phyloP scores from a whole-genome alignment of 2,329 filamentous ascomycete species.

The Tricladium varicosporioides region DNA sequence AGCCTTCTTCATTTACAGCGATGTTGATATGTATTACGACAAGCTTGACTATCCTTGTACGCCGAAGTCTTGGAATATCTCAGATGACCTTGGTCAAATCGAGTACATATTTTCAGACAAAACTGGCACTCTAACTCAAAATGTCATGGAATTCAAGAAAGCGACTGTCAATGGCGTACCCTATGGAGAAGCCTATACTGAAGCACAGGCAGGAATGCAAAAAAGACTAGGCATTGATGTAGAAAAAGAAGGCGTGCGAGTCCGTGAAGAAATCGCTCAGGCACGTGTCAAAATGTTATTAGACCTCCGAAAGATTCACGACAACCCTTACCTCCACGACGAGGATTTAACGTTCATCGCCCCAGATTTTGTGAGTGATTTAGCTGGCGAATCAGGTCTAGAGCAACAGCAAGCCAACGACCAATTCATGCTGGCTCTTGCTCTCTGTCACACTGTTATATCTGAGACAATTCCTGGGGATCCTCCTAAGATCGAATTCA shows the following conservation, averaged over 20 bases:
- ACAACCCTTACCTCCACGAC: conserved; percentile 89
- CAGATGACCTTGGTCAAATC: conserved; percentile 94
- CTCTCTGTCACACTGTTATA: conserved; percentile 96
- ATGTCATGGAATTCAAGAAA: conserved; percentile 99
- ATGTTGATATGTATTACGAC: conserved; percentile 96
- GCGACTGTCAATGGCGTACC: conserved; percentile 93
- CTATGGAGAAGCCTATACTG: conserved; percentile 96
- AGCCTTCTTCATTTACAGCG: conserved; percentile 96
- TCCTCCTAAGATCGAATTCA: conserved; percentile 87
- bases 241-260: conserved; percentile 72
- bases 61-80: conserved; percentile 98
- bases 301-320: conserved; percentile 71
- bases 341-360: conserved; percentile 91
- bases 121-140: conserved; percentile 85
- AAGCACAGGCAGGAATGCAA: conserved; percentile 95
- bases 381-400: conserved; percentile 72
- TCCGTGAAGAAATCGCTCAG: conserved; percentile 73
- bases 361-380: conserved; percentile 81
- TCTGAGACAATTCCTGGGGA: conserved; percentile 88
- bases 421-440: conserved; percentile 90
- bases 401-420: conserved; percentile 78
- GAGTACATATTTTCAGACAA: conserved; percentile 99
- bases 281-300: conserved; percentile 72
- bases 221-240: conserved; percentile 85
- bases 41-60: conserved; percentile 91